These are phyloP conservation scores for Apiotrichum veenhuisii DNA, from an alignment of 1,284 basidiomycete genomes.

Conservation along the genomic window DNA sequence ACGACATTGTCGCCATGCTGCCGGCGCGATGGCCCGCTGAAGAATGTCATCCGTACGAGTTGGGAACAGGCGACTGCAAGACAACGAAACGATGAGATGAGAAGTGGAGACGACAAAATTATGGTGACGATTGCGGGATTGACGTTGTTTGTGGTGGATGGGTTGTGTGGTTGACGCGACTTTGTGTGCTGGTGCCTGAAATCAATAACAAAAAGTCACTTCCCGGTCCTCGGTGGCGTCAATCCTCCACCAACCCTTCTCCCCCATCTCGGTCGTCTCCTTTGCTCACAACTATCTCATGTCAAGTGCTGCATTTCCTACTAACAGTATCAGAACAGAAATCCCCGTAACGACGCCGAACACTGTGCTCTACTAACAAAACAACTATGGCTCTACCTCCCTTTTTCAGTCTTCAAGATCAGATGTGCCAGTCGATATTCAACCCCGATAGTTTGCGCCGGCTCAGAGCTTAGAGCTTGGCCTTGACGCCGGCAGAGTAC, in stretches of 20 bases:
- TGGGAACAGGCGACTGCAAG: neutral
- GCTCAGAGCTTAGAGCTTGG: slow-evolving; percentile 18
- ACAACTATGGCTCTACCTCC: neutral
- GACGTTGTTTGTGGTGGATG: too few species aligned
- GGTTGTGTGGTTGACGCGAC: neutral
- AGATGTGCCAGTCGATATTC: too few species aligned
- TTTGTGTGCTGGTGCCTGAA: neutral
- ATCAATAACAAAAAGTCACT: too few species aligned
- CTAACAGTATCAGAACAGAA: neutral
- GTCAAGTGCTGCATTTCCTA: neutral
- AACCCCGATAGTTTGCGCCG: too few species aligned
- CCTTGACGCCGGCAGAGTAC: slow-evolving; percentile 21
- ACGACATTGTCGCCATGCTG: neutral
- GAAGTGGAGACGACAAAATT: too few species aligned
- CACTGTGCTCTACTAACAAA: neutral
- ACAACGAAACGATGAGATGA: neutral
- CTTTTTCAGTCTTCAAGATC: too few species aligned
- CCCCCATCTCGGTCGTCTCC: too few species aligned
- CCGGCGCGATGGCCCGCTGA: neutral
- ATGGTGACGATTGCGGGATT: too few species aligned
- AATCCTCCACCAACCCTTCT: too few species aligned
- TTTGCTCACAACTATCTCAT: too few species aligned
- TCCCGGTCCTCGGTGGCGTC: too few species aligned
- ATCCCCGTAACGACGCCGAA: too few species aligned
- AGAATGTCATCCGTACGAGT: neutral